Evolutionary conservation across 257 asterid species (phyloP), one percentile per base, ranked within the genome.

Genomic region (Solanum dulcamara): DNA sequence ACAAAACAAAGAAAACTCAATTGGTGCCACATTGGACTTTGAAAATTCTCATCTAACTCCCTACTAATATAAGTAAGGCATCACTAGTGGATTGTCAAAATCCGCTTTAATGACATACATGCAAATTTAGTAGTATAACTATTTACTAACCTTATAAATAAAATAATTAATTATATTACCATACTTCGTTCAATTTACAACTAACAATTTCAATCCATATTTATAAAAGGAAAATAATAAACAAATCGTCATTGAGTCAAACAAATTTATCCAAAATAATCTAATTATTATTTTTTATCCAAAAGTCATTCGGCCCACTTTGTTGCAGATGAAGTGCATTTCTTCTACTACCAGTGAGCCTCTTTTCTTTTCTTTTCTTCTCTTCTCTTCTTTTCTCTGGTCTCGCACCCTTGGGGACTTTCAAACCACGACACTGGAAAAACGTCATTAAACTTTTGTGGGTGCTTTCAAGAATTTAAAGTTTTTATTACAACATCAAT

Each of bases 11-110:
- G 51, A 18, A 89, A 85, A 88, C 60, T 83, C 46, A 86, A 83
- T 75, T 83, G 96, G 90, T 91, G 93, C 94, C 88, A 93, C 96
- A 92, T 94, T 81, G 90, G 85, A 92, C 88, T 89, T 87, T 88
- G 86, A 87, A 64, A 86, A 62, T 67, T 89, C 89, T 85, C 86
- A 87, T 87, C 71, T 88, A 84, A 90, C n/a, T 50, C 51, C 30
- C n/a, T 79, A 38, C 80, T 71, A 71, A 30, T 71, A 38, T 38
- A 71, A 11, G 11, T 38, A 71, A 11, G 11, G 6, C n/a, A 3
- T 71, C 22, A 22, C 22, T 22, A 71, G 12, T 17, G 13, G 77
- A 68, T 68, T 33, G 26, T 68, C 26, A 9, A 71, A 71, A 38
- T 71, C 80, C 80, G 3, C 6, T 20, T 71, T 71, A 20, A 71